Evolutionary conservation across 148 eudicot species (phyloP).

Genomic region (Rhododendron kiyosumense): DNA sequence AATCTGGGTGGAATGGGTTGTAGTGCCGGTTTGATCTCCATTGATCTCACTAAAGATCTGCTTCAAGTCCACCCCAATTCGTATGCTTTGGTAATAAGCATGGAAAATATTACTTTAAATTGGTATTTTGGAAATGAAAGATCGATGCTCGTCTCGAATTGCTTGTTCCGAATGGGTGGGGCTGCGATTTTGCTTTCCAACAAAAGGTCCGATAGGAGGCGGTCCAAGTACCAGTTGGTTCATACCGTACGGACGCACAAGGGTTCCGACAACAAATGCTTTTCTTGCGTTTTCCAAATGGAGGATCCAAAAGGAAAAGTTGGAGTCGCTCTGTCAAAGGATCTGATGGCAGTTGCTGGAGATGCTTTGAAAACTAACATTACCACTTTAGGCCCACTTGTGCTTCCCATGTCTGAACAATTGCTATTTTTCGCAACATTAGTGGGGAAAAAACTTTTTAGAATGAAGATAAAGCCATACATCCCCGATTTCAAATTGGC

Average conservation of each 20-base stretch:
- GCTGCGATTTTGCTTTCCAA: conserved; percentile 41
- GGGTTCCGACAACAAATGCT: conserved; percentile 45
- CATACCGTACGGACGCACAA: conserved; percentile 44
- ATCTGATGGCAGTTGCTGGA: too few species aligned
- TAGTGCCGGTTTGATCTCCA: conserved; percentile 49
- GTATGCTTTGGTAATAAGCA: conserved; percentile 44
- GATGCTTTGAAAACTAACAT: too few species aligned
- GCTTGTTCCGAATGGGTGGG: conserved; percentile 51
- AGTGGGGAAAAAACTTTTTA: too few species aligned
- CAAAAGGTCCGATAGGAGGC: conserved; percentile 27
- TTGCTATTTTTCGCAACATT: too few species aligned
- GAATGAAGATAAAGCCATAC: too few species aligned
- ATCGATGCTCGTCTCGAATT: conserved; percentile 42
- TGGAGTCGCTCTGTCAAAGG: conserved; percentile 10
- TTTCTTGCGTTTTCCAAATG: conserved; percentile 38
- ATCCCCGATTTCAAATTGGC: too few species aligned
- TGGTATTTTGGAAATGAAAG: conserved; percentile 51
- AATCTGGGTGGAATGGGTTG: conserved; percentile 56
- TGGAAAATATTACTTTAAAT: conserved; percentile 47
- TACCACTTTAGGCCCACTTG: too few species aligned
- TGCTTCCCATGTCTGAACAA: too few species aligned
- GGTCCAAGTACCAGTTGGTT: conserved; percentile 41
- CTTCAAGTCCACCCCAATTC: conserved; percentile 47
- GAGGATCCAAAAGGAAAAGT: conserved; percentile 35
- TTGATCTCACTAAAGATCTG: conserved; percentile 44